Base-by-base conservation (phyloP, 768 basidiomycete species). In the Phallus indusiatus region DNA sequence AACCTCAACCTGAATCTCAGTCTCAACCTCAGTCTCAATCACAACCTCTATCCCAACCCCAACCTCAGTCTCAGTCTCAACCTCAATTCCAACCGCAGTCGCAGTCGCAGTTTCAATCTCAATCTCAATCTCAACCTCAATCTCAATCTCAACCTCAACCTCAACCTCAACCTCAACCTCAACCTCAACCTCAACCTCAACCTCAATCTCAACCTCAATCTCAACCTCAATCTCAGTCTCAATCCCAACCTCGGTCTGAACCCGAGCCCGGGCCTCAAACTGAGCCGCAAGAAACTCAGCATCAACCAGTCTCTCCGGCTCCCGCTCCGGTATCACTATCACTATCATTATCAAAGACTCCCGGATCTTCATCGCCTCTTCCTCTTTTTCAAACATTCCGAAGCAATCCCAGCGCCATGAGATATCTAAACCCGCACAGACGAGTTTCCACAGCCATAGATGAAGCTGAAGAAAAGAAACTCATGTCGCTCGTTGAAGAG, bases 401-500 rank as follows among this genome's bases (percentile, higher is more conserved):
- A 42, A 14, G 14, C n/a, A 42, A 11, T 10, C 42, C 42, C 12
- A 42, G n/a, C 42, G n/a, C 12, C 42, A 42, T 42, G 14, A 42
- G 12, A 42, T 14, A 42, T 14, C 42, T 5, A 42, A 14, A 14
- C 42, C 12, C 42, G n/a, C 42, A 37, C 16, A 60, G 64, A 65
- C 52, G 62, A 52, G 53, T 36, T 59, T 17, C 50, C 61, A 46
- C 57, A 50, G 5, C 61, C 65, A 59, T 62, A 58, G 61, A 53
- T 21, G 64, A 62, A 49, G 67, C 68, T 22, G 70, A 71, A 54
- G 63, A 65, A 21, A 61, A 54, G 55, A 64, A 68, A 9, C 65
- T 63, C 60, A 64, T 63, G 0, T 55, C 56, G 21, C 64, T 67
- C n/a, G 76, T 80, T 62, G 64, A 67, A 28, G 78, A 18, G 75